phyloP scores from a whole-genome alignment of 208 protist species.

The Zelonia costaricensis region DNA sequence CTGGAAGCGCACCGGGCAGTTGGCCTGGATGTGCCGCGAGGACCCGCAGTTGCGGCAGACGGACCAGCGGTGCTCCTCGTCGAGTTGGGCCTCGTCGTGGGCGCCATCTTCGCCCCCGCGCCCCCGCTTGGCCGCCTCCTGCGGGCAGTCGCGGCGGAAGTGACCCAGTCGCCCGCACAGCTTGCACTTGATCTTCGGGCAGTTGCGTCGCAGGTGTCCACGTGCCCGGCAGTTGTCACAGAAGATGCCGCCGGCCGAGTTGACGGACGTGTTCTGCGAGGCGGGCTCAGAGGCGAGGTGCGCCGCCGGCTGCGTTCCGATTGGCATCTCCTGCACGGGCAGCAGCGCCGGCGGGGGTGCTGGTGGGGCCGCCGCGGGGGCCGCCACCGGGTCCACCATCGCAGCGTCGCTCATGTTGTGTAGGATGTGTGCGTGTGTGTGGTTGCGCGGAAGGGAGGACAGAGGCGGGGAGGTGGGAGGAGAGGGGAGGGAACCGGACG shows the following conservation, averaged over 20 bases:
- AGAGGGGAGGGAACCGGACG: not conserved
- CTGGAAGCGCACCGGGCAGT: constrained; percentile 65
- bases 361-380: not conserved
- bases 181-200: constrained; percentile 52
- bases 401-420: no score
- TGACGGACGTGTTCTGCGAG: constrained; percentile 4
- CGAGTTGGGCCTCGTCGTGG: constrained; percentile 5
- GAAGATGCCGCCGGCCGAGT: not conserved
- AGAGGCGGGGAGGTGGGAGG: not conserved
- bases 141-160: constrained; percentile 63
- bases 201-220: constrained; percentile 62
- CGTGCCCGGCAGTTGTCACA: constrained; percentile 49
- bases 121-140: constrained; percentile 15
- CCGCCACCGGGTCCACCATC: no score
- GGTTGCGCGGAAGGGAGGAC: not conserved
- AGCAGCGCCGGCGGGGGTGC: constrained; percentile 27
- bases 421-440: no score
- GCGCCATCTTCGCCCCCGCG: constrained; percentile 3
- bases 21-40: constrained; percentile 67
- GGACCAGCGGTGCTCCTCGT: constrained; percentile 40
- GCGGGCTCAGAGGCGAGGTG: constrained; percentile 1
- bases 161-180: constrained; percentile 59
- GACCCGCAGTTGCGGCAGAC: constrained; percentile 79
- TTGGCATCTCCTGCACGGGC: constrained; percentile 14
- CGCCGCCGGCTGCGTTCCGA: constrained; percentile 18